Evolutionary conservation across 1,284 basidiomycete species (phyloP).

Genomic region (Tilletiopsis washingtonensis): DNA sequence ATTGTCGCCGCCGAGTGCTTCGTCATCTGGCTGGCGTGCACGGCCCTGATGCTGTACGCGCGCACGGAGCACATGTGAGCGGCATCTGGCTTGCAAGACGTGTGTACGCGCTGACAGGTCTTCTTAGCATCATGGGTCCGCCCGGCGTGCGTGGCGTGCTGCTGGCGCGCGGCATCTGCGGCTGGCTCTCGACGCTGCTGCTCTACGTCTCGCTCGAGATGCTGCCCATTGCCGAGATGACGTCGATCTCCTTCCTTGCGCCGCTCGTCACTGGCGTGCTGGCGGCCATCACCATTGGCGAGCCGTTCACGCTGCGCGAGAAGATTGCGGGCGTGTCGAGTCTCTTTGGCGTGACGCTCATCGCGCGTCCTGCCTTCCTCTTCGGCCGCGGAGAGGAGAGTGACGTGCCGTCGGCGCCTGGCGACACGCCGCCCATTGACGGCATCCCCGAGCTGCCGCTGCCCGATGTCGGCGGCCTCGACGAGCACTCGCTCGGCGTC

Average conservation of each 20-base stretch:
- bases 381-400: neutral
- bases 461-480: constrained; percentile 1
- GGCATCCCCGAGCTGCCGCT: neutral
- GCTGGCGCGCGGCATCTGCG: constrained; percentile 1
- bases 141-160: neutral
- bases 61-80: constrained; percentile 3
- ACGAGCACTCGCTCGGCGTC: constrained; percentile 9
- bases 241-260: constrained; percentile 4
- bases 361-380: constrained; percentile 4
- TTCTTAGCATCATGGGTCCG: neutral
- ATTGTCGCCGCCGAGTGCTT: constrained; percentile 6
- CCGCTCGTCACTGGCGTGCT: constrained; percentile 6
- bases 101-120: too few relatives aligned
- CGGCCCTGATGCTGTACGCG: neutral
- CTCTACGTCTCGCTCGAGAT: constrained; percentile 6
- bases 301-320: constrained; percentile 3
- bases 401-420: constrained; percentile 2
- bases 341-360: constrained; percentile 5
- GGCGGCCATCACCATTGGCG: constrained; percentile 1
- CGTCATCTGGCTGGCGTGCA: constrained; percentile 7
- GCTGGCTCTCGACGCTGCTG: constrained; percentile 4
- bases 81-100: too few relatives aligned
- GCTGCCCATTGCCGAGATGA: constrained; percentile 3
- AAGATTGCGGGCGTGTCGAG: neutral
- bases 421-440: constrained; percentile 10